These are phyloP conservation scores for Nymphaea thermarum DNA, from an alignment of 164 flowering plant species.

Conservation along the genomic window DNA sequence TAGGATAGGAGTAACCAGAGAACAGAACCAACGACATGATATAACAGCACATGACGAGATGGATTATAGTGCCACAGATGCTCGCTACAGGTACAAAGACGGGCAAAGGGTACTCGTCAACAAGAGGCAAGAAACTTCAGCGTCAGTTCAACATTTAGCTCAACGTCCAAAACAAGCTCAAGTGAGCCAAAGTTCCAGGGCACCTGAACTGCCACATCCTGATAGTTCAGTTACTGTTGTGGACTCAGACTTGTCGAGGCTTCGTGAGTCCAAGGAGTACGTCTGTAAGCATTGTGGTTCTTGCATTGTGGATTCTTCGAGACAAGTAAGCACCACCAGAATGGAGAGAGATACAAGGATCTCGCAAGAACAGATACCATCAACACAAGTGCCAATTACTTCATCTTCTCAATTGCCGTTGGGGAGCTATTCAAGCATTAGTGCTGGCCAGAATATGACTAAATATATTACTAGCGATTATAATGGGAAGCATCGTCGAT, in stretches of 20 bases:
- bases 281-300: conserved; percentile 4
- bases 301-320: no score
- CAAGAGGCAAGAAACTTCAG: conserved; percentile 15
- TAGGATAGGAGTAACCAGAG: conserved; percentile 14
- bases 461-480: no score
- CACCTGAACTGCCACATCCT: conserved; percentile 6
- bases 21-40: conserved; percentile 9
- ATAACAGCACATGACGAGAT: conserved; percentile 8
- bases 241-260: conserved; percentile 13
- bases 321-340: no score
- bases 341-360: no score
- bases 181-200: conserved; percentile 6
- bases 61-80: conserved; percentile 15
- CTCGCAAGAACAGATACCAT: no score
- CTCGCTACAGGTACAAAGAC: conserved; percentile 11
- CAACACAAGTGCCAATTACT: no score
- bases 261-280: conserved; percentile 14
- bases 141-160: conserved; percentile 8
- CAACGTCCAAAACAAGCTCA: conserved; percentile 9
- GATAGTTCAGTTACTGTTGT: conserved; percentile 11
- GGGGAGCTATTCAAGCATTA: no score
- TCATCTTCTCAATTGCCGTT: no score
- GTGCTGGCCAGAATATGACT: no score
- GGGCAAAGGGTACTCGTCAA: conserved; percentile 14
- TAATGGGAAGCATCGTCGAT: no score